Base-by-base conservation (phyloP, 352 stramenopile species). In the Pythium pyrilobum region DNA sequence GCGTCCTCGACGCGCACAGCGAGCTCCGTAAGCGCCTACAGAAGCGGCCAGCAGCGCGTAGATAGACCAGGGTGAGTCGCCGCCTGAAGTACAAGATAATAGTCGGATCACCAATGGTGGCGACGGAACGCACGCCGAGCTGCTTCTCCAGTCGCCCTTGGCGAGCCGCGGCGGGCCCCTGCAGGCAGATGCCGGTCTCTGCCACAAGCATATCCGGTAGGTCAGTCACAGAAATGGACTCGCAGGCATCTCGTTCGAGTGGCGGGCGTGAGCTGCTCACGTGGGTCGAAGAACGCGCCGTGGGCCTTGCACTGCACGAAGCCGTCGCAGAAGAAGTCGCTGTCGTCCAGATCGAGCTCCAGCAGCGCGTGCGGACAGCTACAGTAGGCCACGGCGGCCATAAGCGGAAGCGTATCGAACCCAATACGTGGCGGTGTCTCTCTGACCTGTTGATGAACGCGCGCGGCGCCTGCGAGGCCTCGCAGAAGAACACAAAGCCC, bases 271-370 rank as follows among this genome's bases (percentile, higher is more conserved):
- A 38, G 16, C n/a, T 31, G 52, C 64, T 49, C 31, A 78, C 72
- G 46, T 21, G 81, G 77, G 52, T 92, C 81, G 52, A 92, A 92
- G 64, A 88, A 87, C 13, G 81, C 79, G 33, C 76, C 81, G 57
- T 92, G 81, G 3, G 67, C 77, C 52, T 92, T 92, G 72, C 81
- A 92, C 52, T 87, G 76, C 38, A 92, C 63, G 48, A 90, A 88
- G 12, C 79, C 79, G 64, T 88, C 72, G 47, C 62, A 74, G 59
- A 90, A 87, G 56, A 92, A 92, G 54, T 90, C 79, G 62, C 72
- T 78, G 69, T 90, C 82, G 60, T 89, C 77, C 43, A 87, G 59
- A 53, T 92, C 79, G 42, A 92, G 60, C 62, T 92, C 79, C 52
- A 90, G 57, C 50, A 73, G 62, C 37, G 81, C 80, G 46, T 92